Evolutionary conservation across 176 grass and related monocot species (phyloP).

Genomic region (Saccharum spontaneum): DNA sequence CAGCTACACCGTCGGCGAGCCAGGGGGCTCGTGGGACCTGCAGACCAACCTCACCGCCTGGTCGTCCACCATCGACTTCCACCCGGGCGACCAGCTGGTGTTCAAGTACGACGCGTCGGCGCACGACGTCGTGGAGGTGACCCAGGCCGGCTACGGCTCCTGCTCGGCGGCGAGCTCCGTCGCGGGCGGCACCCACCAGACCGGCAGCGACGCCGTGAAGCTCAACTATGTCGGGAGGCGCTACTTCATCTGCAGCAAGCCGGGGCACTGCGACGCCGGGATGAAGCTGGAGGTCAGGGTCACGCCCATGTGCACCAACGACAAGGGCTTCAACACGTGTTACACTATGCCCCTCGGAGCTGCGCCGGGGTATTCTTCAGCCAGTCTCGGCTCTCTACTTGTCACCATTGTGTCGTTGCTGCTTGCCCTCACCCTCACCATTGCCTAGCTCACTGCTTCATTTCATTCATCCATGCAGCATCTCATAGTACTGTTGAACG

Average conservation of each 20-base stretch:
- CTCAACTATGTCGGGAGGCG: neutral
- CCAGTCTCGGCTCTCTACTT: neutral
- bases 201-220: neutral
- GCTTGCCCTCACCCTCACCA: neutral
- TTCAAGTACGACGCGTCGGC: slow-evolving; percentile 24
- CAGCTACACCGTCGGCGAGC: slow-evolving; percentile 44
- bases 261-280: slow-evolving; percentile 29
- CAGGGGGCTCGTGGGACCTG: slow-evolving; percentile 35
- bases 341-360: neutral
- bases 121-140: slow-evolving; percentile 53
- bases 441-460: neutral
- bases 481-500: too few species aligned
- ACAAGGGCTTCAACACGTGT: too few species aligned
- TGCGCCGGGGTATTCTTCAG: slow-evolving; percentile 1
- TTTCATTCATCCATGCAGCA: neutral
- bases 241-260: slow-evolving; percentile 40
- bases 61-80: slow-evolving; percentile 44
- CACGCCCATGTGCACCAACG: too few species aligned
- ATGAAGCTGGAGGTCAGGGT: slow-evolving; percentile 26
- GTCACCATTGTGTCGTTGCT: neutral
- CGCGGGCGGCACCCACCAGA: neutral
- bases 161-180: slow-evolving; percentile 25
- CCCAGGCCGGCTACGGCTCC: neutral
- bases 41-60: slow-evolving; percentile 40
- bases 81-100: slow-evolving; percentile 31